phyloP scores from a whole-genome alignment of 1,284 basidiomycete genomes.

The Austroboletus niveus region DNA sequence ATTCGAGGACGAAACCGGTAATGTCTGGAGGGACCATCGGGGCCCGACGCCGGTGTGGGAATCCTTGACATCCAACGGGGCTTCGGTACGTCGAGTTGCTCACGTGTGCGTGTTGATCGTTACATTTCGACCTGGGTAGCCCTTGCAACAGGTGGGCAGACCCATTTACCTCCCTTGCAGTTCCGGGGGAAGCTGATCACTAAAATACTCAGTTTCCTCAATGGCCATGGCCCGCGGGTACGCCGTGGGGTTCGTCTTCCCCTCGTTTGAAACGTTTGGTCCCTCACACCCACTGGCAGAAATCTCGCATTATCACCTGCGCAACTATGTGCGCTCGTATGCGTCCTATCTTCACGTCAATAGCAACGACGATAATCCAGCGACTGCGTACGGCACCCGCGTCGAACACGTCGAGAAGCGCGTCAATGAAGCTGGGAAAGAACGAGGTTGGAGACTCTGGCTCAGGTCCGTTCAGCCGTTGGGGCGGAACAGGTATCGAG shows the following conservation, averaged over 20 bases:
- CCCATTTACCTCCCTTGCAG: not conserved
- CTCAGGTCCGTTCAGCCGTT: conserved; percentile 31
- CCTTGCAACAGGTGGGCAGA: conserved; percentile 5
- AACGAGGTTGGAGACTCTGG: conserved; percentile 39
- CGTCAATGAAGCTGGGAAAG: conserved; percentile 26
- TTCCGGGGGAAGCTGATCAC: not conserved
- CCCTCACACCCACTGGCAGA: conserved; percentile 4
- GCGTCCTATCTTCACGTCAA: conserved; percentile 41
- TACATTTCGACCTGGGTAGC: not conserved
- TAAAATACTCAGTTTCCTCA: conserved; percentile 3
- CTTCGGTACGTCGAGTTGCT: conserved; percentile 8
- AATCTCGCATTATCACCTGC: conserved; percentile 20
- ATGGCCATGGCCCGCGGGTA: conserved; percentile 16
- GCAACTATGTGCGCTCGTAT: conserved; percentile 33
- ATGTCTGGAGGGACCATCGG: conserved; percentile 7
- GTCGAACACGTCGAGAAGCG: conserved; percentile 45
- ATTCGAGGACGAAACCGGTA: not conserved
- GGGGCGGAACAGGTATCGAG: conserved; percentile 30
- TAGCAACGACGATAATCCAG: conserved; percentile 38
- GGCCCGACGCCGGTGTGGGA: conserved; percentile 13
- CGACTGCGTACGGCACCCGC: conserved; percentile 45
- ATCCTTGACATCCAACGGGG: conserved; percentile 6
- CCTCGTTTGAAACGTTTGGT: not conserved
- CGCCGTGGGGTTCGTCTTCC: conserved; percentile 9
- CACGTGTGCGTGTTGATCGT: not conserved